Conservation (phyloP, 108 stramenopile genomes). For the Nitzschia putrida region DNA sequence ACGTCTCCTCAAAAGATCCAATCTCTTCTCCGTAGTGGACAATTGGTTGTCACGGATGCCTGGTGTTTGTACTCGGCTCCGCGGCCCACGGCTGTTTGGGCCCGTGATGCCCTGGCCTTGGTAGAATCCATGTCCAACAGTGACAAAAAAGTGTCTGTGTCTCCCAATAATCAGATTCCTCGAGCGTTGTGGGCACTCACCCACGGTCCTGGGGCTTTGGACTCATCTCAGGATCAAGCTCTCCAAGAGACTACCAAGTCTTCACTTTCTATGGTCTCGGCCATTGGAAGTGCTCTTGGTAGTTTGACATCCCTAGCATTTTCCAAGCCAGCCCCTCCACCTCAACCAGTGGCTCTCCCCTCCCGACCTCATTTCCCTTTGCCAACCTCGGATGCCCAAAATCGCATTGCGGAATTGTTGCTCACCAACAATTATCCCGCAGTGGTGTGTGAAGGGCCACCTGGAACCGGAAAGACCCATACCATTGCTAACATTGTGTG, state of each 20-base stretch:
- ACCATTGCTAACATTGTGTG: conserved; percentile 66
- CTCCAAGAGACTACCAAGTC: background rate
- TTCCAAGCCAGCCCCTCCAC: background rate
- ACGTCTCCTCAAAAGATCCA: background rate
- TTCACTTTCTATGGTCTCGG: background rate
- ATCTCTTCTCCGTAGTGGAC: background rate
- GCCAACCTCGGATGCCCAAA: conserved; percentile 54
- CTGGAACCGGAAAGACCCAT: conserved; percentile 50
- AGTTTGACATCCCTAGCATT: background rate
- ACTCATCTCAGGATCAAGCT: background rate
- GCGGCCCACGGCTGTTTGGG: conserved; percentile 55
- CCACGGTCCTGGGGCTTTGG: conserved; percentile 49
- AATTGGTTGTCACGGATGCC: conserved; percentile 50
- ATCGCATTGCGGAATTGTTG: conserved; percentile 55
- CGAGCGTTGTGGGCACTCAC: conserved; percentile 55
- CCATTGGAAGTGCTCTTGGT: background rate
- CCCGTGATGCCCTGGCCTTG: conserved; percentile 49
- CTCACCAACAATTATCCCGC: conserved; percentile 48
- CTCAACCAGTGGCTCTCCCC: background rate
- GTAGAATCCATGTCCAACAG: conserved; percentile 29
- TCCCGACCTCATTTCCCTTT: conserved; percentile 48
- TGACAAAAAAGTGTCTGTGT: conserved; percentile 4
- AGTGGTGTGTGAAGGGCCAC: conserved; percentile 53
- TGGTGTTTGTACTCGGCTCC: conserved; percentile 54
- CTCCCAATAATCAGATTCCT: conserved; percentile 20